Conservation (phyloP, 805 yeast genomes). For the Candida quercuum region DNA sequence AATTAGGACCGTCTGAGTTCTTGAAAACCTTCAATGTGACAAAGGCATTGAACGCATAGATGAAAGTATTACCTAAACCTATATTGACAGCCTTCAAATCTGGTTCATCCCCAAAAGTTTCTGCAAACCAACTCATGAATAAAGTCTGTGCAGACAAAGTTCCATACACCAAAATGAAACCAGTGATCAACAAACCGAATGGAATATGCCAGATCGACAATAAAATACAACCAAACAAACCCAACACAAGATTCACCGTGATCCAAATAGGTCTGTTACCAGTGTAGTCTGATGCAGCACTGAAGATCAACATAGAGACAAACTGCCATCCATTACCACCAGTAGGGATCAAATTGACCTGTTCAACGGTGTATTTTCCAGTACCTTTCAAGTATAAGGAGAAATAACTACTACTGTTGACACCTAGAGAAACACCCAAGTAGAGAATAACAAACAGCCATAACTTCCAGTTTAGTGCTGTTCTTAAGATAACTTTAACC, state of each 20-base stretch:
- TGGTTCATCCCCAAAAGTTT: constrained; percentile 1
- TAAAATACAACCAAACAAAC: background rate
- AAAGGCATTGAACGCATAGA: constrained; percentile 3
- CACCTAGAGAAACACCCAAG: background rate
- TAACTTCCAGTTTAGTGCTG: constrained; percentile 46
- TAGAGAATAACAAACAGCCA: constrained; percentile 15
- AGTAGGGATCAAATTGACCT: constrained; percentile 2
- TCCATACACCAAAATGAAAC: background rate
- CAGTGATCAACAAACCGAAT: background rate
- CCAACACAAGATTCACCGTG: background rate
- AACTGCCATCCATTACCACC: constrained; percentile 1
- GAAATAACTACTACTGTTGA: background rate
- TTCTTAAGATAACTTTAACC: constrained; percentile 55
- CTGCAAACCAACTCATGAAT: constrained; percentile 3
- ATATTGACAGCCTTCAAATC: constrained; percentile 1
- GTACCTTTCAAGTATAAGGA: background rate
- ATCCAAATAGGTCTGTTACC: background rate
- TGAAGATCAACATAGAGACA: constrained; percentile 1
- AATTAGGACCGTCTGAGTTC: background rate
- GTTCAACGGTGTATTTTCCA: background rate
- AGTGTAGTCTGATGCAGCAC: constrained; percentile 1
- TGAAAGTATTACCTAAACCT: constrained; percentile 1
- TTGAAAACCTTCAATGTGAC: constrained; percentile 1
- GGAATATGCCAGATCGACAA: constrained; percentile 2
- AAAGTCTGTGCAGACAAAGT: background rate